Evolutionary conservation across 2,329 filamentous ascomycete species (phyloP), one percentile per base, ranked within the genome.

Genomic region (Dactylonectria estremocensis): DNA sequence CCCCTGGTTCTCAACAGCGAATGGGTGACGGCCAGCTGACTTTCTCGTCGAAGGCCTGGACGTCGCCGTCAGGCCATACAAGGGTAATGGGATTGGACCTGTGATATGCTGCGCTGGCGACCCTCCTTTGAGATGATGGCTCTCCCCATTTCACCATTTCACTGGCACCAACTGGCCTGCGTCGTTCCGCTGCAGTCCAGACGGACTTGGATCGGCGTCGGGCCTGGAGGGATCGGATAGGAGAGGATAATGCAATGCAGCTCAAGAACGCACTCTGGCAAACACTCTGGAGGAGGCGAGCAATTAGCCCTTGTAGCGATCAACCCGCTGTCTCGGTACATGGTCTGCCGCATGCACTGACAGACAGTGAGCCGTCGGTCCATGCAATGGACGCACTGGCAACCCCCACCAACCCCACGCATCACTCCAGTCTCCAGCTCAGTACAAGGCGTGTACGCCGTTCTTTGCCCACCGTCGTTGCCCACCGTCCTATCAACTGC

Each of bases 331-430:
- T 33, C 50, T 28, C 50, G 50, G 50, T 53, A 53, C 18, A 35
- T 33, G 11, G 11, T 20, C 24, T 28, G 24, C 24, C 7, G 24
- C 24, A 46, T 20, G 45, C 45, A 46, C 45, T 13, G 8, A 46
- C 45, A 46, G n/a, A 46, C 45, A 14, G 14, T 43, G 40, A 46
- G 45, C 45, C 10, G 45, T 8, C 18, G n/a, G 40, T 28, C 35
- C 28, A n/a, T 24, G 40, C 54, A 20, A 22, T 50, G 54, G 35
- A 24, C 40, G 55, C 40, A 28, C 11, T 37, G 49, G 13, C 49
- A 48, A 35, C 43, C 40, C 62, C 62, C 62, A 60, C 55, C 13
- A 60, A 60, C 55, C 31, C 55, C 48, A 59, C 40, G 14, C n/a
- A 20, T 46, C 14, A 18, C n/a, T 46, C 58, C 24, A 40, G 58